phyloP scores from a whole-genome alignment of 148 eudicot species.

The Camellia lanceoleosa region DNA sequence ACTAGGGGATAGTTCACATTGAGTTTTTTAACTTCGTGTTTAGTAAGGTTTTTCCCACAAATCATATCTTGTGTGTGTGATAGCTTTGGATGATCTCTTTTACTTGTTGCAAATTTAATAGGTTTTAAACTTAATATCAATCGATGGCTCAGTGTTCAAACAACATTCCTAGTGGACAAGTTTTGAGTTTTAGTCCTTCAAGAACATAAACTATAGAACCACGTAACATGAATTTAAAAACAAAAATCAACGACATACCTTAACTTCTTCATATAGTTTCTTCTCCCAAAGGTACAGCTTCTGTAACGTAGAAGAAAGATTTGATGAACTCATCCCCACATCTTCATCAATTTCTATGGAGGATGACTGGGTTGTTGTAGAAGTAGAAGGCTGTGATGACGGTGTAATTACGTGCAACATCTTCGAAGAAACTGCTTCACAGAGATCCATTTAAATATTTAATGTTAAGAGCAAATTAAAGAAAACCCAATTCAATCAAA shows the following conservation, averaged over 20 bases:
- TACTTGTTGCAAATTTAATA: too few species aligned
- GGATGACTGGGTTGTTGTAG: constrained; percentile 37
- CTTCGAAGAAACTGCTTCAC: constrained; percentile 72
- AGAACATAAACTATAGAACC: not conserved
- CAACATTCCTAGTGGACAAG: not conserved
- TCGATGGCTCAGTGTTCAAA: too few species aligned
- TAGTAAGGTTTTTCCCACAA: too few species aligned
- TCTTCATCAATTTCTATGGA: constrained; percentile 50
- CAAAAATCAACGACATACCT: constrained; percentile 43
- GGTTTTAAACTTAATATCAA: too few species aligned
- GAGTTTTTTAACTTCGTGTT: too few species aligned
- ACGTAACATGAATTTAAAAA: constrained; percentile 15
- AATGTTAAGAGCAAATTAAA: constrained; percentile 7
- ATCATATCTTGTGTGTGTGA: too few species aligned
- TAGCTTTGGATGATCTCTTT: too few species aligned
- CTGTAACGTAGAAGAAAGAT: constrained; percentile 83
- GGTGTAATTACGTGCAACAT: constrained; percentile 70
- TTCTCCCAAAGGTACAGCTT: constrained; percentile 96
- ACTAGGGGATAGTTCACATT: too few species aligned
- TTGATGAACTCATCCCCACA: constrained; percentile 45
- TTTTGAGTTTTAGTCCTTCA: not conserved
- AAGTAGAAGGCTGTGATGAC: constrained; percentile 48
- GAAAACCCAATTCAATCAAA: not conserved
- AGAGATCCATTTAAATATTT: constrained; percentile 8
- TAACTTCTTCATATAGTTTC: constrained; percentile 89